Conservation (phyloP, 345 rosid species). For the Atalantia buxifolia region DNA sequence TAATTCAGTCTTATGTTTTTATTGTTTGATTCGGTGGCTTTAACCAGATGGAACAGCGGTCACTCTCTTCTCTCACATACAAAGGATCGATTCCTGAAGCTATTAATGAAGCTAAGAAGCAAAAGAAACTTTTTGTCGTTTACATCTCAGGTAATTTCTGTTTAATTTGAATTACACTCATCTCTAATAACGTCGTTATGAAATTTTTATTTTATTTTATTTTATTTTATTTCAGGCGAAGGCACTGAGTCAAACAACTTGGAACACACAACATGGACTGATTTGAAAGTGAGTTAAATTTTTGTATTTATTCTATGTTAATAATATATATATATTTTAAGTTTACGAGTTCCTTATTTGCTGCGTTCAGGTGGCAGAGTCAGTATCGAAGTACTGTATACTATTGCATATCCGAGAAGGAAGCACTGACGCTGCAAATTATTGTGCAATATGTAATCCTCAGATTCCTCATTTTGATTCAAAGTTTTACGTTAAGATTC, state of each 20-base stretch:
- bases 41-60: constrained; percentile 56
- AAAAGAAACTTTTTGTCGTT: constrained; percentile 84
- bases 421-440: constrained; percentile 62
- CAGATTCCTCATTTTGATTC: constrained; percentile 36
- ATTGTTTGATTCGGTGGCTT: neutral
- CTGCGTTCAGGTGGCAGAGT: constrained; percentile 57
- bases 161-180: neutral
- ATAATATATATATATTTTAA: neutral
- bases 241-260: constrained; percentile 49
- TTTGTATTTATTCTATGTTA: neutral
- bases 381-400: constrained; percentile 70
- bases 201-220: neutral
- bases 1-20: neutral
- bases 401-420: constrained; percentile 58
- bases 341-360: neutral
- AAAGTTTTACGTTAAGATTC: neutral
- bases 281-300: constrained; percentile 35
- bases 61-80: constrained; percentile 47
- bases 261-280: constrained; percentile 63
- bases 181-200: neutral
- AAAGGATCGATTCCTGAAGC: constrained; percentile 78
- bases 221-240: constrained; percentile 38
- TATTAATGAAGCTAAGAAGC: constrained; percentile 57
- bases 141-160: constrained; percentile 62
- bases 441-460: constrained; percentile 67